These are phyloP conservation scores for Berkeleyomyces rouxiae DNA, from an alignment of 2,329 filamentous ascomycete species.

Conservation along the genomic window DNA sequence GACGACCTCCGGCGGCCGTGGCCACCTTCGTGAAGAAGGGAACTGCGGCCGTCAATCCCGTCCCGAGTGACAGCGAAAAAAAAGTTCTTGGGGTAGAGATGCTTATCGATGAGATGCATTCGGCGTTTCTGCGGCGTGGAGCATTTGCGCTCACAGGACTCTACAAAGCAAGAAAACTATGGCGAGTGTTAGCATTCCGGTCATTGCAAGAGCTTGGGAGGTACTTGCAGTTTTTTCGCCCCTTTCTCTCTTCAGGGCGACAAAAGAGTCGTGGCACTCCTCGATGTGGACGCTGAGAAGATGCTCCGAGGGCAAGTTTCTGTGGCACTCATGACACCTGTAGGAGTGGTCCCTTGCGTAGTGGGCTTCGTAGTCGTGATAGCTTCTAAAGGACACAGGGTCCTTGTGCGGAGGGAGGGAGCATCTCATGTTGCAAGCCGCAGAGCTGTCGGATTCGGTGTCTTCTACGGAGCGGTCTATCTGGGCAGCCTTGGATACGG, in stretches of 20 bases:
- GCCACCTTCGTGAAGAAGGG: slow-evolving; percentile 50
- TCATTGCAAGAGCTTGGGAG: not conserved
- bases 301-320: slow-evolving; percentile 74
- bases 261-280: slow-evolving; percentile 76
- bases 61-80: slow-evolving; percentile 77
- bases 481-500: slow-evolving; percentile 38
- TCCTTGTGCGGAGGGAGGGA: slow-evolving; percentile 63
- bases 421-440: slow-evolving; percentile 51
- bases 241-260: slow-evolving; percentile 51
- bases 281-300: slow-evolving; percentile 73
- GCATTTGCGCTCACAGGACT: slow-evolving; percentile 74
- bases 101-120: slow-evolving; percentile 85
- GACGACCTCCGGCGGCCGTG: slow-evolving; percentile 34
- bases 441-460: slow-evolving; percentile 20
- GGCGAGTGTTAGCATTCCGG: slow-evolving; percentile 12
- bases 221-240: slow-evolving; percentile 69
- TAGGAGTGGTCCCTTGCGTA: slow-evolving; percentile 70
- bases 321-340: slow-evolving; percentile 67
- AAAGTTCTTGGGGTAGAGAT: slow-evolving; percentile 76
- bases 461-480: slow-evolving; percentile 30
- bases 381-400: slow-evolving; percentile 52
- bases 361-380: slow-evolving; percentile 73
- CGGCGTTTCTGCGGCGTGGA: slow-evolving; percentile 68
- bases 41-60: slow-evolving; percentile 73
- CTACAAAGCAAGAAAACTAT: slow-evolving; percentile 77